Percentiles rank a stretch among this genome's conserved stretches.
phyloP scores from a whole-genome alignment of 2,329 filamentous ascomycete species.

The Pseudocercospora cruenta region DNA sequence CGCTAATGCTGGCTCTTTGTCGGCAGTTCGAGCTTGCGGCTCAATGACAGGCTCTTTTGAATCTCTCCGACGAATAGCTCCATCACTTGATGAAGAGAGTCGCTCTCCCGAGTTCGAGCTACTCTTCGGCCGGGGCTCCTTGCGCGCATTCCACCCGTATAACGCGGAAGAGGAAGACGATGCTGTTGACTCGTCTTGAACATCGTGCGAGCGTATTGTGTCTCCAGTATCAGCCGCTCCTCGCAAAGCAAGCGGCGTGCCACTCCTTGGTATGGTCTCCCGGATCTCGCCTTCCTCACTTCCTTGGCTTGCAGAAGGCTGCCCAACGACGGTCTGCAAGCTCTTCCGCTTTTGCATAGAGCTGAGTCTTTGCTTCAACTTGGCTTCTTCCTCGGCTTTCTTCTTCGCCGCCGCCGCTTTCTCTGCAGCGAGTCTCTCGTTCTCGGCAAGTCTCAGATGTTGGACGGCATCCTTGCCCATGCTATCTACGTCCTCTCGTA shows the following conservation, averaged over 20 bases:
- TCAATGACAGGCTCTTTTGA: neutral
- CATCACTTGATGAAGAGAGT: neutral
- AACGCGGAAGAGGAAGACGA: neutral
- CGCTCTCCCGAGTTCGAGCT: neutral
- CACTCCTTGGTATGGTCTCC: neutral
- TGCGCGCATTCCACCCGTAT: neutral
- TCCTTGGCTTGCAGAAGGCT: neutral
- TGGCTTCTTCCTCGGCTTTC: neutral
- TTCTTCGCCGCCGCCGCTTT: neutral
- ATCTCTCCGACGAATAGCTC: neutral
- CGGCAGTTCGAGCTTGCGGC: neutral
- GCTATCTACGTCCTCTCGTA: neutral
- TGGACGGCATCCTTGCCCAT: neutral
- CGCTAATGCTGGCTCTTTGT: neutral
- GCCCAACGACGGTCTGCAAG: neutral
- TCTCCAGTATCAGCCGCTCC: neutral
- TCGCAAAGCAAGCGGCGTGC: neutral
- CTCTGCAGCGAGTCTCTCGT: neutral
- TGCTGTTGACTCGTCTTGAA: neutral
- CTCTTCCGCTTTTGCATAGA: neutral
- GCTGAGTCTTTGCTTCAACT: neutral
- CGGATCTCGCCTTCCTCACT: neutral
- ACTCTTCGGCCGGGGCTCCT: neutral
- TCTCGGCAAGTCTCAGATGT: neutral
- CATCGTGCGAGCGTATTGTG: neutral